Evolutionary conservation across 2,329 filamentous ascomycete species (phyloP).

Genomic region (Cyanodermella asteris): DNA sequence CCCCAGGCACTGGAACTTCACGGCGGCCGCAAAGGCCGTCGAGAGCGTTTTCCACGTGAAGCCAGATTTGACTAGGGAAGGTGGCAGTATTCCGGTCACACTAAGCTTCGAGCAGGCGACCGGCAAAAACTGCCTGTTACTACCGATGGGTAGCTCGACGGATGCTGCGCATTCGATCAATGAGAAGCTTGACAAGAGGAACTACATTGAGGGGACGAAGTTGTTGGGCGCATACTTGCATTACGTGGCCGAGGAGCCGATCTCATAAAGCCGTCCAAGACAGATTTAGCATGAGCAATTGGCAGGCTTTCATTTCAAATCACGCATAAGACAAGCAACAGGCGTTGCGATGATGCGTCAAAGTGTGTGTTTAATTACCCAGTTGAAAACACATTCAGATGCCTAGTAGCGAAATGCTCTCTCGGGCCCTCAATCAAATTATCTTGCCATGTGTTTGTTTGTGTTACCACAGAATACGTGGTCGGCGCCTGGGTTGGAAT

Average conservation of each 20-base stretch:
- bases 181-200: conserved; percentile 89
- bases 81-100: conserved; percentile 91
- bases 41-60: conserved; percentile 83
- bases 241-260: conserved; percentile 81
- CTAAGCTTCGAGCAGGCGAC: conserved; percentile 94
- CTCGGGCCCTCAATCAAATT: no score
- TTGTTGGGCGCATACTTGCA: conserved; percentile 84
- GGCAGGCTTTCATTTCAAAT: no score
- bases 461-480: no score
- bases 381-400: no score
- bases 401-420: no score
- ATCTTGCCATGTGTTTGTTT: no score
- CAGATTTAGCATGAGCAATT: no score
- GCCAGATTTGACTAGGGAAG: conserved; percentile 89
- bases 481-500: no score
- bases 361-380: no score
- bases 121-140: conserved; percentile 84
- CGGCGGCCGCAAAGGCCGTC: conserved; percentile 82
- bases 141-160: conserved; percentile 94
- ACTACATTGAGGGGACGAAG: conserved; percentile 98
- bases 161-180: conserved; percentile 96
- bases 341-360: no score
- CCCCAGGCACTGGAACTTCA: conserved; percentile 98
- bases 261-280: no score
- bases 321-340: no score